These are phyloP conservation scores for Tripidium arundinaceum DNA, from an alignment of 202 grass and related monocot species.

Conservation along the genomic window DNA sequence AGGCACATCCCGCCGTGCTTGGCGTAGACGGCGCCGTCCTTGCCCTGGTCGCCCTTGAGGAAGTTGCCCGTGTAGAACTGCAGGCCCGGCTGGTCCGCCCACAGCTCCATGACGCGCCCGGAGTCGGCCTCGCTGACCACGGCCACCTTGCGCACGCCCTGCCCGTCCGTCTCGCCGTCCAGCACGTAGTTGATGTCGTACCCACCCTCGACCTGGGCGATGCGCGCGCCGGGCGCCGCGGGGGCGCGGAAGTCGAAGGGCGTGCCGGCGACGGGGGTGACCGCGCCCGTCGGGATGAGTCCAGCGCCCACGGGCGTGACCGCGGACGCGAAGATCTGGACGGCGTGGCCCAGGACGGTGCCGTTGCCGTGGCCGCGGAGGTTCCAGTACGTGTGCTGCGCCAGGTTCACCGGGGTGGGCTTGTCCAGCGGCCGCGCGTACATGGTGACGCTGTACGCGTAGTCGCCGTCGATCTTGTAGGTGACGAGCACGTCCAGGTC, in stretches of 20 bases:
- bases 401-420: constrained; percentile 68
- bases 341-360: constrained; percentile 46
- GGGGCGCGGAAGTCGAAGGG: constrained; percentile 61
- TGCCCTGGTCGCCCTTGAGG: constrained; percentile 56
- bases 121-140: constrained; percentile 43
- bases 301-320: constrained; percentile 49
- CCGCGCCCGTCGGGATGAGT: constrained; percentile 71
- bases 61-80: constrained; percentile 86
- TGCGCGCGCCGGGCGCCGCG: constrained; percentile 16
- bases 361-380: constrained; percentile 57
- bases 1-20: constrained; percentile 58
- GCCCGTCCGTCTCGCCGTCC: constrained; percentile 45
- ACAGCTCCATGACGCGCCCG: constrained; percentile 73
- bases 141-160: constrained; percentile 62
- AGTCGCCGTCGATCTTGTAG: constrained; percentile 77
- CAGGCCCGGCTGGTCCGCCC: constrained; percentile 72
- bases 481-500: constrained; percentile 69
- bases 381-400: constrained; percentile 92
- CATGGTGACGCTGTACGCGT: constrained; percentile 67
- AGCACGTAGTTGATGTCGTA: constrained; percentile 91
- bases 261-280: constrained; percentile 52
- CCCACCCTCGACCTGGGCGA: constrained; percentile 21
- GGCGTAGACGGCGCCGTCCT: constrained; percentile 46
- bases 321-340: constrained; percentile 51
- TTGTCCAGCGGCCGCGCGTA: constrained; percentile 52